Conservation (phyloP, 208 protist species). For the Tritrichomonas musculus region DNA sequence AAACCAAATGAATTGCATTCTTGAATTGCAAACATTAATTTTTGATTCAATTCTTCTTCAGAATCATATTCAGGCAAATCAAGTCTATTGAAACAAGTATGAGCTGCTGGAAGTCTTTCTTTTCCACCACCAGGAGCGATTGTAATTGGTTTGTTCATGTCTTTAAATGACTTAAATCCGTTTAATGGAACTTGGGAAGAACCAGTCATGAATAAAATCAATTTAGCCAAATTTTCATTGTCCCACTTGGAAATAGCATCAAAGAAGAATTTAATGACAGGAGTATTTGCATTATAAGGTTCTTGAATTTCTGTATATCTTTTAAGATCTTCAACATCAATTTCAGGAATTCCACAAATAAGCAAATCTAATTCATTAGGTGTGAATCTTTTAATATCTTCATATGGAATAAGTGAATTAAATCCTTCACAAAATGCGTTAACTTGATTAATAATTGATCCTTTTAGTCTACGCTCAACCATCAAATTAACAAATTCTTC, state of each 20-base stretch:
- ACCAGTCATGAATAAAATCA: slow-evolving; percentile 95
- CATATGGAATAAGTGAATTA: slow-evolving; percentile 81
- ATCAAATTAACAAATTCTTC: slow-evolving; percentile 86
- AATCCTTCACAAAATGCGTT: slow-evolving; percentile 84
- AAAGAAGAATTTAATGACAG: slow-evolving; percentile 93
- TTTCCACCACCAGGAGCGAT: slow-evolving; percentile 43
- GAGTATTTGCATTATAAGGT: slow-evolving; percentile 53
- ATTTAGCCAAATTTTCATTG: slow-evolving; percentile 68
- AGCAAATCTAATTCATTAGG: slow-evolving; percentile 92
- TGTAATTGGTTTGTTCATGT: slow-evolving; percentile 43
- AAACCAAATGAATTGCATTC: slow-evolving; percentile 54
- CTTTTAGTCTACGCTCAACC: slow-evolving; percentile 78
- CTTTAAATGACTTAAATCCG: slow-evolving; percentile 76
- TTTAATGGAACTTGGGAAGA: slow-evolving; percentile 90
- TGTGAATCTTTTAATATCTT: slow-evolving; percentile 79
- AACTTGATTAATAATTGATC: slow-evolving; percentile 79
- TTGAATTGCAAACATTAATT: slow-evolving; percentile 49
- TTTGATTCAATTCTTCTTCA: slow-evolving; percentile 53
- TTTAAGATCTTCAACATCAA: slow-evolving; percentile 83
- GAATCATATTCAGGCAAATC: slow-evolving; percentile 81
- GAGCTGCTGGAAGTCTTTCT: slow-evolving; percentile 76
- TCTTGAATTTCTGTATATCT: slow-evolving; percentile 81
- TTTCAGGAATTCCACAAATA: slow-evolving; percentile 88
- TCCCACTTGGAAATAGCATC: slow-evolving; percentile 68
- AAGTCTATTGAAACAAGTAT: slow-evolving; percentile 91